phyloP scores from a whole-genome alignment of 2,329 filamentous ascomycete species.

The Verticillium albo-atrum region DNA sequence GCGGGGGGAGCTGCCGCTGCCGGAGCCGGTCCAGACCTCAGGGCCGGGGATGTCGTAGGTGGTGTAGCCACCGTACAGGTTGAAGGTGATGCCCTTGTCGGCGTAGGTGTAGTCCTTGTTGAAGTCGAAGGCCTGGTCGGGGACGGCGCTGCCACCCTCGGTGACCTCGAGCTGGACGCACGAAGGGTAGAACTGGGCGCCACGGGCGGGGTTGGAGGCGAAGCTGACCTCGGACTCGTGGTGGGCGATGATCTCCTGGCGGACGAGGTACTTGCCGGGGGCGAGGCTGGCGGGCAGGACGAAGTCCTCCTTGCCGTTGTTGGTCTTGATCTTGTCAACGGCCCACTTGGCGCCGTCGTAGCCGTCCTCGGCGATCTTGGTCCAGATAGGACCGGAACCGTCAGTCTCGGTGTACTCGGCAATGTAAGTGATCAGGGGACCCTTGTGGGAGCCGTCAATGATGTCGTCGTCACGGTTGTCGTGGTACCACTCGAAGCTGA shows the following conservation, averaged over 20 bases:
- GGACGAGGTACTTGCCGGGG: slow-evolving; percentile 48
- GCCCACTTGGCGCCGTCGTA: slow-evolving; percentile 36
- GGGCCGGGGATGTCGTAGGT: slow-evolving; percentile 30
- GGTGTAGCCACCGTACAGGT: slow-evolving; percentile 43
- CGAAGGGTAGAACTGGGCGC: slow-evolving; percentile 51
- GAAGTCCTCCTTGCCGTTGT: slow-evolving; percentile 44
- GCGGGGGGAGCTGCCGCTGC: slow-evolving; percentile 8
- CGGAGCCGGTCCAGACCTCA: slow-evolving; percentile 21
- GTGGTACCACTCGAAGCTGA: slow-evolving; percentile 48
- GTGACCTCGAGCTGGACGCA: slow-evolving; percentile 58
- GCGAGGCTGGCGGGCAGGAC: slow-evolving; percentile 40
- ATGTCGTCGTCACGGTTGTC: slow-evolving; percentile 45
- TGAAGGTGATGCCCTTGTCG: slow-evolving; percentile 55
- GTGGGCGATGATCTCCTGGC: slow-evolving; percentile 51
- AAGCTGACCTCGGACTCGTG: slow-evolving; percentile 37
- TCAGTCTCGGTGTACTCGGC: slow-evolving; percentile 34
- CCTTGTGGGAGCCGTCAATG: slow-evolving; percentile 47
- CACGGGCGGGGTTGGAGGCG: slow-evolving; percentile 27
- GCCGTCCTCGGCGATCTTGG: slow-evolving; percentile 35
- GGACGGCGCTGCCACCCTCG: slow-evolving; percentile 44
- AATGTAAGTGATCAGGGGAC: slow-evolving; percentile 50
- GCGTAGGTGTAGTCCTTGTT: slow-evolving; percentile 50
- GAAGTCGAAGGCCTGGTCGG: slow-evolving; percentile 38
- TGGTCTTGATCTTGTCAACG: slow-evolving; percentile 39
- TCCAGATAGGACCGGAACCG: slow-evolving; percentile 46